Conservation (phyloP, 2,329 filamentous ascomycete genomes). For the Trichoderma sp. region DNA sequence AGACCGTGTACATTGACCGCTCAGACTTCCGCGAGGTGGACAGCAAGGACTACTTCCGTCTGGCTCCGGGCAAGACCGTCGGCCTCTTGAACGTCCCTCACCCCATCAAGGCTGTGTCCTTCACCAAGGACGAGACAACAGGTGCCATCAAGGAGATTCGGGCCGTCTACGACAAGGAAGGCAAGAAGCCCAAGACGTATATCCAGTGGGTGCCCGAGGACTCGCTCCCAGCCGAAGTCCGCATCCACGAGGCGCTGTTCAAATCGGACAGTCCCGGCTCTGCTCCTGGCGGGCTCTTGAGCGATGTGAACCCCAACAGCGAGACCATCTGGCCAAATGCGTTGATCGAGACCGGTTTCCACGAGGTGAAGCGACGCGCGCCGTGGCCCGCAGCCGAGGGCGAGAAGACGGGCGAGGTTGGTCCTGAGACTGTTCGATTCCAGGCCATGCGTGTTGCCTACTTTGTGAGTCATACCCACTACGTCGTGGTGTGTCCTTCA, state of each 20-base stretch:
- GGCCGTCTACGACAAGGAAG: slow-evolving; percentile 66
- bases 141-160: slow-evolving; percentile 68
- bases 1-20: slow-evolving; percentile 52
- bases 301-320: slow-evolving; percentile 77
- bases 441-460: slow-evolving; percentile 84
- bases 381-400: slow-evolving; percentile 77
- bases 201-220: slow-evolving; percentile 82
- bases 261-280: slow-evolving; percentile 77
- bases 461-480: slow-evolving; percentile 54
- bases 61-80: slow-evolving; percentile 75
- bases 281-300: slow-evolving; percentile 74
- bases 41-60: slow-evolving; percentile 75
- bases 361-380: slow-evolving; percentile 69
- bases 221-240: slow-evolving; percentile 67
- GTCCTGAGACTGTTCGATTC: slow-evolving; percentile 75
- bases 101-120: slow-evolving; percentile 69
- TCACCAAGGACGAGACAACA: slow-evolving; percentile 64
- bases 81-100: slow-evolving; percentile 73
- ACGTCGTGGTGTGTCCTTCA: background rate
- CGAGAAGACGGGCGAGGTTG: slow-evolving; percentile 52
- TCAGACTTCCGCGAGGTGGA: slow-evolving; percentile 77
- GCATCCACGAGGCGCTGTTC: slow-evolving; percentile 78
- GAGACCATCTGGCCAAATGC: slow-evolving; percentile 74
- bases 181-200: slow-evolving; percentile 70
- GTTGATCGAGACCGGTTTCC: slow-evolving; percentile 76